Evolutionary conservation across 2,329 filamentous ascomycete species (phyloP).

Genomic region (Fusarium verticillioides): DNA sequence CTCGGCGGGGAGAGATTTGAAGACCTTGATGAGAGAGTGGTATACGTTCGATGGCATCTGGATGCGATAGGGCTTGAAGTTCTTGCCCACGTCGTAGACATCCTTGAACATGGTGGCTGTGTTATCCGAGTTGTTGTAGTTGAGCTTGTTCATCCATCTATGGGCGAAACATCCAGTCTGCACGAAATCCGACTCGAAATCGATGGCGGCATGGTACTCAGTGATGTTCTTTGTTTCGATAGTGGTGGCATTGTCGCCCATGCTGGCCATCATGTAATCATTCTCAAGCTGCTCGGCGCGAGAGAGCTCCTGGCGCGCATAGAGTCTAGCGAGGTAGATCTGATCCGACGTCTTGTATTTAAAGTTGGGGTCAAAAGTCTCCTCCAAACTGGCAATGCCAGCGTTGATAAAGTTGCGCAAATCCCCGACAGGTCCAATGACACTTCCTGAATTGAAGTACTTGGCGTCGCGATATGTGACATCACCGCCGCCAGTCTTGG

Average conservation of each 20-base stretch:
- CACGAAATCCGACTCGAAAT: slow-evolving; percentile 33
- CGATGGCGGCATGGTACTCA: slow-evolving; percentile 30
- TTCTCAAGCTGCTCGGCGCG: slow-evolving; percentile 46
- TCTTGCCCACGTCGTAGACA: slow-evolving; percentile 12
- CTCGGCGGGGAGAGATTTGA: slow-evolving; percentile 15
- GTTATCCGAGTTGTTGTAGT: slow-evolving; percentile 24
- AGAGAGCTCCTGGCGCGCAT: slow-evolving; percentile 56
- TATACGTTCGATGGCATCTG: slow-evolving; percentile 33
- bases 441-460: slow-evolving; percentile 60
- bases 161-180: slow-evolving; percentile 27
- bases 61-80: slow-evolving; percentile 22
- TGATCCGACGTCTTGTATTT: slow-evolving; percentile 44
- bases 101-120: slow-evolving; percentile 18
- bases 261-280: slow-evolving; percentile 1
- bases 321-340: slow-evolving; percentile 56
- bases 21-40: slow-evolving; percentile 7
- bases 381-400: slow-evolving; percentile 46
- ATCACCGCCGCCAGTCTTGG: slow-evolving; percentile 48
- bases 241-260: neutral
- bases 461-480: slow-evolving; percentile 49
- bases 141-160: slow-evolving; percentile 29
- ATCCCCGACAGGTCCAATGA: slow-evolving; percentile 54
- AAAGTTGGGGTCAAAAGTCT: slow-evolving; percentile 48
- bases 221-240: slow-evolving; percentile 30
- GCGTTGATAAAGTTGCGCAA: slow-evolving; percentile 43